A percentile compares a stretch with the other conserved stretches of the same genome.
phyloP scores from a whole-genome alignment of 2,329 filamentous ascomycete species.

The Ophiostoma sp. region DNA sequence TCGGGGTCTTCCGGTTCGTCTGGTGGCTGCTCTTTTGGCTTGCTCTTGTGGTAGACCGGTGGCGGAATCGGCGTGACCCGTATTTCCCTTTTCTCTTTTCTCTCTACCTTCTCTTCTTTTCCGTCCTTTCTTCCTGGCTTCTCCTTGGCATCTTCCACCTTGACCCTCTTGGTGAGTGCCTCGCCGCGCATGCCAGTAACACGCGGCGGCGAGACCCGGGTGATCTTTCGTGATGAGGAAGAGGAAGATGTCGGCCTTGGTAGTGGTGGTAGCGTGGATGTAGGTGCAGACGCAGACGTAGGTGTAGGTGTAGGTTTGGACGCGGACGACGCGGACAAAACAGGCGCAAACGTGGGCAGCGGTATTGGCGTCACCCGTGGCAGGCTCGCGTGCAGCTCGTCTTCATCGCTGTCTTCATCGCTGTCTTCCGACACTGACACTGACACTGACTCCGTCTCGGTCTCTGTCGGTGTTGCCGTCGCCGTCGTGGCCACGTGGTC shows the following conservation, averaged over 20 bases:
- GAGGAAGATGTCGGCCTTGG: neutral
- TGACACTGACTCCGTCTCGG: neutral
- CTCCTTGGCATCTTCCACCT: conserved; percentile 15
- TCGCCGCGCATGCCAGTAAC: neutral
- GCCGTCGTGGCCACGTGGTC: neutral
- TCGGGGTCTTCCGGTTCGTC: conserved; percentile 26
- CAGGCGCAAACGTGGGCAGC: neutral
- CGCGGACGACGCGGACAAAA: too few species aligned
- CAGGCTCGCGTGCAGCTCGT: conserved; percentile 1
- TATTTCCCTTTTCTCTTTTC: neutral
- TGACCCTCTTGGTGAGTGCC: neutral
- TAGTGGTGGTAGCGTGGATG: neutral
- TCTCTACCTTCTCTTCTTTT: neutral
- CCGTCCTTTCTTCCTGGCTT: neutral
- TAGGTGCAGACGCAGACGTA: neutral
- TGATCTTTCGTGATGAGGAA: neutral
- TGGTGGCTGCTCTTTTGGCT: neutral
- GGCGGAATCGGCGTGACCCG: neutral
- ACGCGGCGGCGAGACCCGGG: neutral
- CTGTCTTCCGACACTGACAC: neutral
- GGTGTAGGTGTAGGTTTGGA: too few species aligned
- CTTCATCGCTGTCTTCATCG: neutral
- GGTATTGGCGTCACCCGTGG: neutral
- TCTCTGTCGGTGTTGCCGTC: conserved; percentile 6
- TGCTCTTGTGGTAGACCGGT: neutral